These are phyloP conservation scores for Fusarium veterinarium DNA, from an alignment of 2,329 filamentous ascomycete species.

Conservation along the genomic window DNA sequence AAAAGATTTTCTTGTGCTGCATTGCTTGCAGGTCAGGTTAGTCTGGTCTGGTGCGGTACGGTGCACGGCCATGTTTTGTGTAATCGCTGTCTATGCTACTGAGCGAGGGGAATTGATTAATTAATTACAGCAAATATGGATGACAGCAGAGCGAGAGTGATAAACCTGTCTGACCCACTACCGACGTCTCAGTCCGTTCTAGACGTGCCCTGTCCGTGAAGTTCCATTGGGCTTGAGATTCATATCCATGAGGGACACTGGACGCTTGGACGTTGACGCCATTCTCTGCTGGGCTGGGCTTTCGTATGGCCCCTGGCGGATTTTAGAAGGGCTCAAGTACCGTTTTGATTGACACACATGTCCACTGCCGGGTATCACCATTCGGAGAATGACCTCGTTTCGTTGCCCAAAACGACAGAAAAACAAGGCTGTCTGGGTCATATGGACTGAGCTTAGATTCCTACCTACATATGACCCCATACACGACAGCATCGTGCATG, in stretches of 20 bases:
- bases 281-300: conserved; percentile 20
- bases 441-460: conserved; percentile 2
- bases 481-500: conserved; percentile 5
- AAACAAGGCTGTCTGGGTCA: conserved; percentile 2
- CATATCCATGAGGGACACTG: conserved; percentile 25
- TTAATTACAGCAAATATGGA: neutral
- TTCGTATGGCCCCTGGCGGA: conserved; percentile 31
- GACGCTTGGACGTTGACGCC: conserved; percentile 43
- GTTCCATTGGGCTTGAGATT: conserved; percentile 22
- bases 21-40: conserved; percentile 33
- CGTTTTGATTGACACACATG: conserved; percentile 12
- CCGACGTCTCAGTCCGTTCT: conserved; percentile 30
- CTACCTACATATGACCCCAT: conserved; percentile 19
- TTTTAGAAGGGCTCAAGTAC: conserved; percentile 32
- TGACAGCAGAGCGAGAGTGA: neutral
- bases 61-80: conserved; percentile 20
- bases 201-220: conserved; percentile 20
- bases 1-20: conserved; percentile 2
- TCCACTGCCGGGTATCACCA: conserved; percentile 23
- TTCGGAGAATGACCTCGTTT: conserved; percentile 8
- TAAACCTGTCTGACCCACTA: conserved; percentile 38
- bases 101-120: neutral
- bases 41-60: neutral
- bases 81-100: neutral
- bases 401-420: neutral